phyloP scores from a whole-genome alignment of 2,329 filamentous ascomycete genomes.

The Sphaerulina vaccinii region DNA sequence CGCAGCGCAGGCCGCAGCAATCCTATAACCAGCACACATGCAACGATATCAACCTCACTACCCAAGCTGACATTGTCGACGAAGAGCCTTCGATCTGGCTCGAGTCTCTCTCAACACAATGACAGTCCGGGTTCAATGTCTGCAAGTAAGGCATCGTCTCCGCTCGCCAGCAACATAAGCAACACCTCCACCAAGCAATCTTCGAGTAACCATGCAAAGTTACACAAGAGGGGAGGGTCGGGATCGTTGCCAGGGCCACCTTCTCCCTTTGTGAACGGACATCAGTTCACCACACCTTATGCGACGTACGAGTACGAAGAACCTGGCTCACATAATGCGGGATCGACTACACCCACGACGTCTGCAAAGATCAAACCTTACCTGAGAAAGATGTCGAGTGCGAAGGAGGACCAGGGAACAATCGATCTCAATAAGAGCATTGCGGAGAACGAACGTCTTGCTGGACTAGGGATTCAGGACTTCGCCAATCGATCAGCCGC shows the following conservation, averaged over 20 bases:
- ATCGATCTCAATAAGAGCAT: slow-evolving; percentile 57
- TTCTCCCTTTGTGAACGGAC: slow-evolving; percentile 22
- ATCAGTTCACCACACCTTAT: slow-evolving; percentile 33
- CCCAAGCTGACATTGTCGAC: slow-evolving; percentile 21
- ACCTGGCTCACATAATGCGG: slow-evolving; percentile 12
- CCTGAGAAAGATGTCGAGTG: slow-evolving; percentile 53
- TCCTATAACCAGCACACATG: neutral
- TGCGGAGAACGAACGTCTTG: slow-evolving; percentile 53
- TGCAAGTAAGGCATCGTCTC: slow-evolving; percentile 2
- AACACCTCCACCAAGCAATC: slow-evolving; percentile 9
- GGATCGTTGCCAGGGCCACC: slow-evolving; percentile 29
- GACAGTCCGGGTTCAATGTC: slow-evolving; percentile 14
- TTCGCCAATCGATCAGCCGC: slow-evolving; percentile 44
- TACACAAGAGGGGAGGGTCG: slow-evolving; percentile 36
- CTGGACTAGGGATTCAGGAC: slow-evolving; percentile 56
- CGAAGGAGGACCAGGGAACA: slow-evolving; percentile 43
- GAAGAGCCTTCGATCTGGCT: slow-evolving; percentile 17
- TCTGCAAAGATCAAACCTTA: slow-evolving; percentile 55
- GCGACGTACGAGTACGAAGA: slow-evolving; percentile 34
- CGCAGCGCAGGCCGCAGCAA: slow-evolving; percentile 27
- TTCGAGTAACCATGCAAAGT: slow-evolving; percentile 28
- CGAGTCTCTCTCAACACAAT: slow-evolving; percentile 12
- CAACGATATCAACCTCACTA: slow-evolving; percentile 10
- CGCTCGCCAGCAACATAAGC: slow-evolving; percentile 12
- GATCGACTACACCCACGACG: slow-evolving; percentile 22